Conservation (phyloP, 768 basidiomycete genomes). For the Pleurotus tuber-regium region DNA sequence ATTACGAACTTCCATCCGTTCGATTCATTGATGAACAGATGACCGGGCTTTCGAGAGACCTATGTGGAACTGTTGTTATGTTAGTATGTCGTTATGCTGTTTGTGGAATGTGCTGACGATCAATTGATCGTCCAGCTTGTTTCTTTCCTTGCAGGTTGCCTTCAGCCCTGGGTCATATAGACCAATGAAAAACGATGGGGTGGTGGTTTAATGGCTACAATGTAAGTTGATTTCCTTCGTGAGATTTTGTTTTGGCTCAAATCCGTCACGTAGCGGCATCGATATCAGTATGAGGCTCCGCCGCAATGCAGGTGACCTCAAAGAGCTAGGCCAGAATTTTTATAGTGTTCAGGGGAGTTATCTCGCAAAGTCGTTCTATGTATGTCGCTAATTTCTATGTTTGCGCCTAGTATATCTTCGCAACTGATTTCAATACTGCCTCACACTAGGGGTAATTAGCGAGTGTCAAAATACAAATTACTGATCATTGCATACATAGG, state of each 20-base stretch:
- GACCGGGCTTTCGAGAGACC: too few relatives aligned
- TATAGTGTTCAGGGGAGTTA: conserved; percentile 44
- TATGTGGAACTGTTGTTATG: too few relatives aligned
- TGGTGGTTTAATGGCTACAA: conserved; percentile 49
- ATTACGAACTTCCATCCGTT: too few relatives aligned
- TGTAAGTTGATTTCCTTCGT: conserved; percentile 29
- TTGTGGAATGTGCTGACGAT: too few relatives aligned
- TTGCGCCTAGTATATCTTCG: too few relatives aligned
- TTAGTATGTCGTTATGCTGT: too few relatives aligned
- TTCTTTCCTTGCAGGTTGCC: not conserved
- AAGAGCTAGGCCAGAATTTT: conserved; percentile 49
- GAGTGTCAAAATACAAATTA: too few relatives aligned
- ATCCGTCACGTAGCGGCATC: conserved; percentile 33
- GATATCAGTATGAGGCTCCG: conserved; percentile 58
- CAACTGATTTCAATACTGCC: too few relatives aligned
- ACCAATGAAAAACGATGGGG: conserved; percentile 32
- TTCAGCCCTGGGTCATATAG: conserved; percentile 16
- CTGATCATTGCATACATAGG: too few relatives aligned
- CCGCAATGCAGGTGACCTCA: conserved; percentile 46
- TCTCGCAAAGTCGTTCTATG: conserved; percentile 30
- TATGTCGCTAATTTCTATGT: not conserved
- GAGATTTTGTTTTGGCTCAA: not conserved
- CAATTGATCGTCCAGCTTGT: too few relatives aligned
- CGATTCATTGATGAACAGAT: too few relatives aligned
- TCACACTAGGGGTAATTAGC: too few relatives aligned